A percentile compares a stretch with the other conserved stretches of the same genome.
Conservation (phyloP, 768 basidiomycete genomes). For the Galerina sulciceps region DNA sequence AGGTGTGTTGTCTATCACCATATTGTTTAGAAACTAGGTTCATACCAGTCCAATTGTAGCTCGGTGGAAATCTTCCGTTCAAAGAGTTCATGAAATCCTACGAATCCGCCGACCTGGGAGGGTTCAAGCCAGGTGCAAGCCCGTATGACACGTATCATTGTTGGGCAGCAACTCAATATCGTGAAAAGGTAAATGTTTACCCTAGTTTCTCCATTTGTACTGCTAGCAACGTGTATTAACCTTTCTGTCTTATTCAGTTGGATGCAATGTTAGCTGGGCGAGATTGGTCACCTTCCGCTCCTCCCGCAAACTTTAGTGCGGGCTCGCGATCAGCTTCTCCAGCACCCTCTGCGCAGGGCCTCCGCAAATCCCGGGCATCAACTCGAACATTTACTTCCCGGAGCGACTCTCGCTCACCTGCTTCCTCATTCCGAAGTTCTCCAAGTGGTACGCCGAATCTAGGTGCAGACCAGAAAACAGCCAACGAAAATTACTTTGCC, state of each 20-base stretch:
- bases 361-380: slow-evolving; percentile 85
- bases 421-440: slow-evolving; percentile 49
- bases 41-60: slow-evolving; percentile 40
- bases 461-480: slow-evolving; percentile 64
- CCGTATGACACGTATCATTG: slow-evolving; percentile 85
- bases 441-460: slow-evolving; percentile 48
- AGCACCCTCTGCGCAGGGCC: slow-evolving; percentile 75
- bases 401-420: slow-evolving; percentile 60
- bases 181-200: slow-evolving; percentile 73
- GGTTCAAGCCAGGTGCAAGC: slow-evolving; percentile 64
- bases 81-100: slow-evolving; percentile 78
- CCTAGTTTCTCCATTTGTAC: slow-evolving; percentile 9
- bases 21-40: slow-evolving; percentile 6
- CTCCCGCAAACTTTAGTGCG: slow-evolving; percentile 53
- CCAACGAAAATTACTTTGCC: slow-evolving; percentile 89
- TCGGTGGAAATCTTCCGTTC: slow-evolving; percentile 89
- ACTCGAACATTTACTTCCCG: slow-evolving; percentile 56
- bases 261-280: slow-evolving; percentile 76
- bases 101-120: slow-evolving; percentile 65
- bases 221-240: slow-evolving; percentile 12
- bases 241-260: slow-evolving; percentile 56
- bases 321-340: slow-evolving; percentile 50
- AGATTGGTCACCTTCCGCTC: slow-evolving; percentile 77
- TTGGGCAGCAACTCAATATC: slow-evolving; percentile 95
- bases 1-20: slow-evolving; percentile 50